Base-by-base conservation (phyloP, 306 rosid species). In the Cyclanthera cordifolia region DNA sequence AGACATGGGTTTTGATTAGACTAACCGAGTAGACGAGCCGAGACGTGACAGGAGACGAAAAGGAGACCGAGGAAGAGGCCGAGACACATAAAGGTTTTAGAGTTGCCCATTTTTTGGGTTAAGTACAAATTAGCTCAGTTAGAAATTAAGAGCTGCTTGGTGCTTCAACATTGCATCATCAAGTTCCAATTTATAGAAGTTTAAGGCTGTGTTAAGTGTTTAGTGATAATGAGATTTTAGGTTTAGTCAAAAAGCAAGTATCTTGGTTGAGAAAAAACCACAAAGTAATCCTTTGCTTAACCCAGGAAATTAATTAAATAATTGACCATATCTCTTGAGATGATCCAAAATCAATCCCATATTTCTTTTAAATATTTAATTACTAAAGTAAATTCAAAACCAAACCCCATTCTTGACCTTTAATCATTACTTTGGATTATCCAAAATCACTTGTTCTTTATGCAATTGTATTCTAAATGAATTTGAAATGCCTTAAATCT, bases 51-150 rank as follows among this genome's bases (percentile, higher is more conserved):
- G 13, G 52, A 65, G 37, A 65, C 5, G 70, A 43, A 45, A 6
- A 65, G 70, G 45, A 65, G 39, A 43, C 37, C 53, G 53, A 65
- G 53, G 53, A 65, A 39, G 53, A 65, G 39, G 14, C 70, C 39
- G 37, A 65, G 39, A 23, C 13, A 13, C 39, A 65, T 20, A 14
- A 45, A 2, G 37, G 53, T 45, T 11, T 65, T 65, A 65, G 70
- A 23, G 53, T 21, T 12, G 20, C 53, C 37, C 70, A 65, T 65
- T 45, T 65, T 21, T 63, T 41, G 3, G 24, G 15, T 32, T 32
- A 58, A n/a, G n/a, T n/a, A 58, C 66, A 32, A 58, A n/a, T n/a
- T n/a, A 58, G 46, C 12, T 28, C 4, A 15, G 41, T 58, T 51
- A 28, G 23, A 20, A 30, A 58, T 16, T 13, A 13, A 11, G 5